phyloP scores from a whole-genome alignment of 148 eudicot genomes.

The Nyssa sinensis region DNA sequence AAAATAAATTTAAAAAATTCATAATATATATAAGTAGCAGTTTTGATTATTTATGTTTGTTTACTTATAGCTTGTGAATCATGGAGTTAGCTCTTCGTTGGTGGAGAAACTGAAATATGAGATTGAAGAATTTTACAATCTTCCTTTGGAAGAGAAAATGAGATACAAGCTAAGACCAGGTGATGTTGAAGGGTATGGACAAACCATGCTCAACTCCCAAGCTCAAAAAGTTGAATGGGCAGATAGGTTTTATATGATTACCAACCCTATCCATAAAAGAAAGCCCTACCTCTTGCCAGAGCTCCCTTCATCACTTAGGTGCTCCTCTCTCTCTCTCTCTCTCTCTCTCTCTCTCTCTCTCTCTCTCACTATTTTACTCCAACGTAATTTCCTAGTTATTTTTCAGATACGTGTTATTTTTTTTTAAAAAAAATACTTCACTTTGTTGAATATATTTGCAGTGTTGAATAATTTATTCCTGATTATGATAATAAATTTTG shows the following conservation, averaged over 20 bases:
- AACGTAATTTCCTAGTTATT: too few species aligned
- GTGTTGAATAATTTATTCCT: too few species aligned
- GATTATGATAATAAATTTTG: too few species aligned
- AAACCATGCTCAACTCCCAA: conserved; percentile 1
- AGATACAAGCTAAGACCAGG: conserved; percentile 13
- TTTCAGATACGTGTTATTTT: too few species aligned
- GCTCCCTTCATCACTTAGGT: conserved; percentile 26
- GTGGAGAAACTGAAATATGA: conserved; percentile 22
- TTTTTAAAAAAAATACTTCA: too few species aligned
- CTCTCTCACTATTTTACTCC: too few species aligned
- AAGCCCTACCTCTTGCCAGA: conserved; percentile 14
- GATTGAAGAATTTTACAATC: conserved; percentile 14
- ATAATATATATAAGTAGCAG: too few species aligned
- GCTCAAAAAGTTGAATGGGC: conserved; percentile 27
- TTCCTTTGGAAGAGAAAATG: conserved; percentile 23
- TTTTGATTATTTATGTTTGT: too few species aligned
- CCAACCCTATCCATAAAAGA: conserved; percentile 11
- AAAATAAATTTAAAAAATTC: too few species aligned
- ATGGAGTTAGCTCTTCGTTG: conserved; percentile 20
- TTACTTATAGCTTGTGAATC: conserved; percentile 16
- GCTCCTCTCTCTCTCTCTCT: background rate
- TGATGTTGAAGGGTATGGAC: conserved; percentile 26
- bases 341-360: background rate
- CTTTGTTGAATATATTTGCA: too few species aligned
- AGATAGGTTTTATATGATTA: conserved; percentile 22